These are phyloP conservation scores for Solanum tarijense DNA, from an alignment of 257 asterid genomes.

Conservation along the genomic window DNA sequence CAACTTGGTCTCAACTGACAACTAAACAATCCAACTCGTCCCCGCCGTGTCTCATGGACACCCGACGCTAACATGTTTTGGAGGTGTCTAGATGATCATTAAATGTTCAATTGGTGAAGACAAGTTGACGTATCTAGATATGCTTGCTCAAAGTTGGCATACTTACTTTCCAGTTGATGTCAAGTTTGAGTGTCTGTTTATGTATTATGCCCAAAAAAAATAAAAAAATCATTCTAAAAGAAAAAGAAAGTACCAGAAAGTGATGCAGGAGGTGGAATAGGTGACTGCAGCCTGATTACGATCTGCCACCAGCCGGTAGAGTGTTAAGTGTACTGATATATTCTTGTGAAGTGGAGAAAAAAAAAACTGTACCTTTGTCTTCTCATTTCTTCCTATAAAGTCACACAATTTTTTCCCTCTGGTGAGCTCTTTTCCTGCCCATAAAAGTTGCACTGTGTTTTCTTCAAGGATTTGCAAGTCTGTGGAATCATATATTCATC, in stretches of 20 bases:
- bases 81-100: not conserved
- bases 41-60: not conserved
- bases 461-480: slow-evolving; percentile 14
- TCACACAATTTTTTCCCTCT: slow-evolving; percentile 13
- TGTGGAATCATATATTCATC: not conserved
- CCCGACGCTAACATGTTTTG: not conserved
- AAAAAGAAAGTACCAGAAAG: not conserved
- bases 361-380: slow-evolving; percentile 14
- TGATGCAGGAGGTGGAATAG: not conserved
- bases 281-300: slow-evolving; percentile 9
- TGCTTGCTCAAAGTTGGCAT: not conserved
- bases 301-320: slow-evolving; percentile 6
- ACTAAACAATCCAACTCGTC: not conserved
- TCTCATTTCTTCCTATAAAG: slow-evolving; percentile 26
- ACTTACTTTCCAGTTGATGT: not conserved
- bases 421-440: slow-evolving; percentile 22
- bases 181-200: not conserved
- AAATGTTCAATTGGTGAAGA: not conserved
- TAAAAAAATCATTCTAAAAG: not conserved
- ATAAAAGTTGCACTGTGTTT: slow-evolving; percentile 8
- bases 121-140: not conserved
- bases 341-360: not conserved
- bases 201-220: not conserved
- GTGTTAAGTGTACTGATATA: not conserved
- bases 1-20: not conserved